Evolutionary conservation across 1,139 yeast genomes (phyloP), one percentile per base, ranked within the genome.

Genomic region (Waltiozyma sp.): DNA sequence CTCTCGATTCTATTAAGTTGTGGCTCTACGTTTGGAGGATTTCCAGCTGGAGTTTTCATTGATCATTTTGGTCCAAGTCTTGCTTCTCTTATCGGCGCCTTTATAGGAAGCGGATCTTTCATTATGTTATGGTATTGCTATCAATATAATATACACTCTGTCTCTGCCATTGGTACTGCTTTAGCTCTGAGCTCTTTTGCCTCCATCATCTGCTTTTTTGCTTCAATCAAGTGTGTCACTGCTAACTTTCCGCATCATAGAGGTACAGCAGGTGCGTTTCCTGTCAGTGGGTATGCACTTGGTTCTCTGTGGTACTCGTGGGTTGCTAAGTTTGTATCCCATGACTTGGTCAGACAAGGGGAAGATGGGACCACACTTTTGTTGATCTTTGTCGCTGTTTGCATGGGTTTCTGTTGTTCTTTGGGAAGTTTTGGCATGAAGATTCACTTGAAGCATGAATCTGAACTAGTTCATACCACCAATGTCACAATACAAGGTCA

Each of bases 251-350:
- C 89, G 0, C 63, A 71, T 33, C 77, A 80, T 53, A 67, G 82
- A 52, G 91, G 91, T 16, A 69, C 78, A 4, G 89, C 89, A 4
- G 78, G 79, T 4, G 77, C 81, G 1, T 63, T 73, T 19, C 83
- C 83, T 1, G 79, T 76, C 3, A 69, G 81, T 31, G 63, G 75
- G 3, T 77, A 70, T 56, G 84, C 82, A 0, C 60, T 77, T 47
- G 71, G 69, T 3, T 65, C 68, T 3, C 52, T 65, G 45, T 39
- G 64, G 11, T 65, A 59, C 42, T 63, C 69, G 2, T 48, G 55
- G 1, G 53, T 75, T 15, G 68, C 80, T 11, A 73, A 77, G 47
- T 28, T 10, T 10, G n/a, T 26, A 10, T 26, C 28, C 7, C 28
- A 26, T 26, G n/a, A 26, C n/a, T 26, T 10, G 28, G 28, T 13